These are phyloP conservation scores for Fagus crenata DNA, from an alignment of 306 rosid genomes.

Conservation along the genomic window DNA sequence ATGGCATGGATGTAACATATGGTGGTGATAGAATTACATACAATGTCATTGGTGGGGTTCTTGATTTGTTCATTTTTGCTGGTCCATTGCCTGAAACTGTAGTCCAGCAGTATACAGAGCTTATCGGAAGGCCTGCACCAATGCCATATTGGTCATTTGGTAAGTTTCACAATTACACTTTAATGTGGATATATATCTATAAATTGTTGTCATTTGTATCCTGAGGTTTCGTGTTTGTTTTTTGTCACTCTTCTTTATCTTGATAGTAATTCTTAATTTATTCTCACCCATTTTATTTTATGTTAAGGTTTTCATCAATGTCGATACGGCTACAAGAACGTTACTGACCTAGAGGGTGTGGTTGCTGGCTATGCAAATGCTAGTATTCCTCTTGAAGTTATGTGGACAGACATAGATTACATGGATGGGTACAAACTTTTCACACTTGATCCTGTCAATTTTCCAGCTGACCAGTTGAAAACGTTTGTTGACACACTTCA, in stretches of 20 bases:
- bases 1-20: slow-evolving; percentile 78
- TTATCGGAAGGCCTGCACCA: slow-evolving; percentile 70
- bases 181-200: too few relatives aligned
- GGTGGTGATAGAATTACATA: slow-evolving; percentile 61
- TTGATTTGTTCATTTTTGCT: slow-evolving; percentile 66
- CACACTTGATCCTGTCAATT: slow-evolving; percentile 82
- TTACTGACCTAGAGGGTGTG: slow-evolving; percentile 56
- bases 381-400: too few relatives aligned
- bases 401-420: slow-evolving; percentile 58
- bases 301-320: slow-evolving; percentile 84
- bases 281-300: background rate
- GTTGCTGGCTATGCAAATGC: slow-evolving; percentile 73
- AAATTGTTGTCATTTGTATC: too few relatives aligned
- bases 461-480: slow-evolving; percentile 60
- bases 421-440: slow-evolving; percentile 85
- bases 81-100: slow-evolving; percentile 69
- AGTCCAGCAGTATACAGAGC: slow-evolving; percentile 68
- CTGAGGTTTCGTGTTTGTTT: too few relatives aligned
- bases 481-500: slow-evolving; percentile 61
- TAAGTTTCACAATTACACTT: slow-evolving; percentile 32
- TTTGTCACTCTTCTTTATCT: too few relatives aligned
- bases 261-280: too few relatives aligned
- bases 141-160: slow-evolving; percentile 96
- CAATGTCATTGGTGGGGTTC: slow-evolving; percentile 69
- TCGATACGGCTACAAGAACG: slow-evolving; percentile 75